Evolutionary conservation across 1,139 yeast species (phyloP), one percentile per base, ranked within the genome.

Genomic region (Candida sanyaensis): DNA sequence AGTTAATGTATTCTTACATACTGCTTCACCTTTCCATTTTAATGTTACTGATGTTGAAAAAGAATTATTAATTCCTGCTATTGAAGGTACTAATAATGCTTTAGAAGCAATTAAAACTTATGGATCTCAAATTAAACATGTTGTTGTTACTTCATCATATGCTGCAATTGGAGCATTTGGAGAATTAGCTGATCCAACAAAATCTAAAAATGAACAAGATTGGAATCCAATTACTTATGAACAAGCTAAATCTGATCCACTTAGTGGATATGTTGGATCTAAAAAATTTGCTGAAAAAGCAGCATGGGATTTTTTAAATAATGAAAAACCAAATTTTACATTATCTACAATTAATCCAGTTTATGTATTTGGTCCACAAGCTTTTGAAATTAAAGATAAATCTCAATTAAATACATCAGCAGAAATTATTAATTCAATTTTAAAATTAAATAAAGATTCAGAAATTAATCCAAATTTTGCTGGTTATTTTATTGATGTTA

Each of bases 251-350:
- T 45, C 51, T 13, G 58, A 64, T 47, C 63, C 67, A 6, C 44
- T 53, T 8, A 47, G 48, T 32, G 84, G 78, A 6, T 81, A 81
- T 62, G 52, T 65, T 51, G 82, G 76, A 1, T 78, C 85, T 5
- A 81, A 81, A 61, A 77, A 69, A 69, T 69, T 71, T 49, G 81
- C 84, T 21, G 86, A 81, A 57, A 59, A 58, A 51, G 69, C 75
- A 1, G 77, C 74, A 24, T 77, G 83, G 81, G 69, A 75, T 29
- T 78, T 69, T 50, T 59, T 67, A n/a, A 59, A 65, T 58, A 46
- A 48, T 6, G 62, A 68, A 42, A 65, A 68, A 5, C 77, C 80
- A n/a, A 62, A 64, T 23, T 81, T 80, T 52, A 60, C 61, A 4
- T 55, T 78, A 44, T 59, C 73, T 4, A 66, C 70, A 1, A 70